phyloP scores from a whole-genome alignment of 78 protist species.

The Dictyostelium brefeldianum region DNA sequence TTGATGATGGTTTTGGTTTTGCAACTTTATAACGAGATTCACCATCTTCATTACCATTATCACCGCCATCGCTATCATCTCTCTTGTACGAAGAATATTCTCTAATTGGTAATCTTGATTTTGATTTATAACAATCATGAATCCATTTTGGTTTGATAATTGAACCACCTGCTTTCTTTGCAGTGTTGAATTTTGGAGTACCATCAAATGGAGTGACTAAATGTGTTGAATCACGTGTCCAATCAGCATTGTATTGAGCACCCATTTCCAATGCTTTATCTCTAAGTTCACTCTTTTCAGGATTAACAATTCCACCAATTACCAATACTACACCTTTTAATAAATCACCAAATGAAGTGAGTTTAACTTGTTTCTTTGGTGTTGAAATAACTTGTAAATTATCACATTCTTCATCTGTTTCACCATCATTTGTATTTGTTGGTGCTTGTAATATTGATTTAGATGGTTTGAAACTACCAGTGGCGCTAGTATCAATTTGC shows the following conservation, averaged over 20 bases:
- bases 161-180: constrained; percentile 52
- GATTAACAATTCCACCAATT: constrained; percentile 75
- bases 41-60: not conserved
- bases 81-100: not conserved
- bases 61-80: not conserved
- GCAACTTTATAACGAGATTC: not conserved
- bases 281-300: constrained; percentile 41
- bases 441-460: not conserved
- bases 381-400: not conserved
- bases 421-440: constrained; percentile 24
- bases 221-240: constrained; percentile 68
- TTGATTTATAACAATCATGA: constrained; percentile 58
- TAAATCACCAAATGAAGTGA: constrained; percentile 27
- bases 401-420: constrained; percentile 50
- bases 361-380: constrained; percentile 13
- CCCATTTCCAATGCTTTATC: constrained; percentile 72
- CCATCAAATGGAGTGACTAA: constrained; percentile 46
- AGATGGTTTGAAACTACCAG: not conserved
- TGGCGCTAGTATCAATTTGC: not conserved
- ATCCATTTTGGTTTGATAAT: constrained; percentile 47
- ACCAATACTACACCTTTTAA: constrained; percentile 70
- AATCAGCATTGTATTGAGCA: constrained; percentile 60
- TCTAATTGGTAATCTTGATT: constrained; percentile 45
- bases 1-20: not conserved
- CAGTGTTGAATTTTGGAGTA: constrained; percentile 34